phyloP scores from a whole-genome alignment of 2,329 filamentous ascomycete species.

The Diaporthe eres region DNA sequence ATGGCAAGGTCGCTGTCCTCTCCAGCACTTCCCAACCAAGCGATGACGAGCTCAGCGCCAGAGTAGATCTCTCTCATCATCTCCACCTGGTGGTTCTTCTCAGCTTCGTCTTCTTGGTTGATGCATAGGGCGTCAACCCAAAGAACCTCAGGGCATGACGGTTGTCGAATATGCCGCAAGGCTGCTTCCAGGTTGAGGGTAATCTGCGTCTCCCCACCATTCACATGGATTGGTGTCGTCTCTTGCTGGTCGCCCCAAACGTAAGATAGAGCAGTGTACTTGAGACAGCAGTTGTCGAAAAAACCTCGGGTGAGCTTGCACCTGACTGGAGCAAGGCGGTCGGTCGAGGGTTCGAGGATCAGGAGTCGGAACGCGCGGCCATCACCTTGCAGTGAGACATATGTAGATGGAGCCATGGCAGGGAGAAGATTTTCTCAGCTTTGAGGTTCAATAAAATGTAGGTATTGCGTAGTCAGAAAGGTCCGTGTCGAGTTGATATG shows the following conservation, averaged over 20 bases:
- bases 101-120: not conserved
- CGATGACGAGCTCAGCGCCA: not conserved
- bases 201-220: not conserved
- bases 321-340: not conserved
- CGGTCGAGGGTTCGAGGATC: not conserved
- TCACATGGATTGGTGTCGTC: not conserved
- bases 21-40: not conserved
- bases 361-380: not conserved
- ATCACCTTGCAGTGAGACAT: not conserved
- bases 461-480: not conserved
- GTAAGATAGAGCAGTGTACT: constrained; percentile 19
- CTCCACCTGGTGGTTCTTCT: not conserved
- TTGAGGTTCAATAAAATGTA: not conserved
- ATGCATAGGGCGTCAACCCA: constrained; percentile 12
- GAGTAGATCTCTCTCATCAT: constrained; percentile 26
- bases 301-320: too few relatives aligned
- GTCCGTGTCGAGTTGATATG: not conserved
- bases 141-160: not conserved
- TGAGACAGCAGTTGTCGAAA: too few relatives aligned
- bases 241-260: not conserved
- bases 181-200: constrained; percentile 7
- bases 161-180: not conserved
- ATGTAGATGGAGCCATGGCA: not conserved
- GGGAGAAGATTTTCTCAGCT: not conserved
- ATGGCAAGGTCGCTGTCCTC: not conserved